phyloP scores from a whole-genome alignment of 371 early-diverging fungal species.

The Mortierella sp. region DNA sequence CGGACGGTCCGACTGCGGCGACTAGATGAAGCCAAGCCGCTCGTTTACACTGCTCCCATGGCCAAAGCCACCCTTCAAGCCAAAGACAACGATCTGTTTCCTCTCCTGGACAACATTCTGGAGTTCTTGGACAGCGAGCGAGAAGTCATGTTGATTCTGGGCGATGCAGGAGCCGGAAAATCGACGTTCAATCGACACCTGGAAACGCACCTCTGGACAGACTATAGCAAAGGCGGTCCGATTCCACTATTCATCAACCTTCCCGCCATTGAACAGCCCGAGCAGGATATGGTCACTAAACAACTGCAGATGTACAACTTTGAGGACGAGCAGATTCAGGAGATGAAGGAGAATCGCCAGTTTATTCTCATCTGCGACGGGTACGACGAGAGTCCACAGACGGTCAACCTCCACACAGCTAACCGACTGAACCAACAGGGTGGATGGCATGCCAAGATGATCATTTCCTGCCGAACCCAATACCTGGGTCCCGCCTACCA shows the following conservation, averaged over 20 bases:
- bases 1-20: not conserved
- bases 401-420: not conserved
- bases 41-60: not conserved
- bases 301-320: constrained; percentile 6
- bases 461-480: constrained; percentile 17
- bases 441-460: constrained; percentile 13
- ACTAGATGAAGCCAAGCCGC: not conserved
- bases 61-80: constrained; percentile 13
- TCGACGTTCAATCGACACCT: constrained; percentile 3
- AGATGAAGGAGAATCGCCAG: not conserved
- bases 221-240: constrained; percentile 1
- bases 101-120: not conserved
- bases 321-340: constrained; percentile 13
- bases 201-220: not conserved
- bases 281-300: not conserved
- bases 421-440: not conserved
- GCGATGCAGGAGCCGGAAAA: constrained; percentile 1
- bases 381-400: constrained; percentile 11
- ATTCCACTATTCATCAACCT: constrained; percentile 18
- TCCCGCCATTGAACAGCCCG: not conserved
- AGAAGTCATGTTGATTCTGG: not conserved
- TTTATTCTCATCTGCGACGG: constrained; percentile 23
- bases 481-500: not conserved
- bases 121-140: not conserved
- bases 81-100: not conserved